Evolutionary conservation across 495 filamentous ascomycete genomes (phyloP), one percentile per base, ranked within the genome.

Genomic region (Bombardia bombarda): DNA sequence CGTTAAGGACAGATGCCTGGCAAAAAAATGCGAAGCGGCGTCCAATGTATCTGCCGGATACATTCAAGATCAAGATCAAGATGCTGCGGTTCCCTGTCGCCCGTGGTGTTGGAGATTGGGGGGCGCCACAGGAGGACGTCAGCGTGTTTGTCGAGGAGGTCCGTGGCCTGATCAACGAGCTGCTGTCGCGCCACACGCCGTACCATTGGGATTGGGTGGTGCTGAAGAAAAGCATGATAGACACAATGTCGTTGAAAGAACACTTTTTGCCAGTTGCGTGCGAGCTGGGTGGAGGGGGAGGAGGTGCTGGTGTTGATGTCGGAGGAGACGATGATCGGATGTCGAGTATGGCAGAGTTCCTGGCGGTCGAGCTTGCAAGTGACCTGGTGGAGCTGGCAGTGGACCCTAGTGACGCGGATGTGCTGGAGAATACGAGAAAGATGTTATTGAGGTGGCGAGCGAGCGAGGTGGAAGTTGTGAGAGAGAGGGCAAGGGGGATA

Each of bases 351-450:
- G 24, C 14, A 14, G 43, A 50, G 20, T 42, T 32, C 31, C 28
- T 50, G 32, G 32, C 32, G 20, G 3, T 50, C 12, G 43, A 54
- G 23, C 40, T 54, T 3, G 43, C 42, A n/a, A 14, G 23, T 10
- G 37, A 41, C 1, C 24, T 53, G 22, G 10, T 53, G 1, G 22
- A 10, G 1, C 7, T 21, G n/a, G 42, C 42, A 3, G 17, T 4
- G 9, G 31, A 32, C 10, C 38, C 38, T 10, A 10, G 24, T 17
- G 30, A 40, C 17, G 18, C 2, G 18, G 17, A 6, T 30, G 32
- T 35, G 24, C 7, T 34, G 32, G 32, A 16, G 3, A 16, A 16
- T 19, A 17, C 20, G 16, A 9, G 18, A 5, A 20, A 36, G 16
- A 36, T 19, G 16, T 6, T 25, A 24, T 14, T 24, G 14, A 12